These are phyloP conservation scores for Coemansia sp. DNA, from an alignment of 192 early-diverging fungal species.

Conservation along the genomic window DNA sequence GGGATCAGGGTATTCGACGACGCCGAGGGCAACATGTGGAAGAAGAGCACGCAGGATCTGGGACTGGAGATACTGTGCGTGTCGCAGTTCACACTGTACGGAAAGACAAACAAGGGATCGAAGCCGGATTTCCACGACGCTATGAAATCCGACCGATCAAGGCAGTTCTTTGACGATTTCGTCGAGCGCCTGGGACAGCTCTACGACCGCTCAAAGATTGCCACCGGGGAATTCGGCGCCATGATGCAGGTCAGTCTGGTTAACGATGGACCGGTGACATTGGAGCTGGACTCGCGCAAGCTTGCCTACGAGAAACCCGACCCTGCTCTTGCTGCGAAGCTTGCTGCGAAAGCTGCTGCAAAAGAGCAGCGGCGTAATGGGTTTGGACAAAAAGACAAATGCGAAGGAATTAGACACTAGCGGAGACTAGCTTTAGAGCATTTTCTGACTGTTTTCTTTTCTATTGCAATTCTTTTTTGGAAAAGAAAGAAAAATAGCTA, in stretches of 20 bases:
- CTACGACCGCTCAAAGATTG: constrained; percentile 67
- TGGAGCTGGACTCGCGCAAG: constrained; percentile 59
- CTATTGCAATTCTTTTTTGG: background rate
- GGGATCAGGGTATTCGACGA: constrained; percentile 78
- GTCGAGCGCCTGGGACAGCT: constrained; percentile 64
- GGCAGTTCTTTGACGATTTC: constrained; percentile 75
- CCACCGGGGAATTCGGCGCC: constrained; percentile 87
- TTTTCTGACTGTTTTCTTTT: background rate
- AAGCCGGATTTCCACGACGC: constrained; percentile 95
- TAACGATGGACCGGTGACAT: constrained; percentile 79
- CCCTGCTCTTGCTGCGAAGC: constrained; percentile 3
- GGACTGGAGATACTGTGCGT: constrained; percentile 80
- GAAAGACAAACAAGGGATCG: constrained; percentile 70
- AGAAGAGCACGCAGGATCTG: constrained; percentile 72
- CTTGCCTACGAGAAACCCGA: constrained; percentile 24
- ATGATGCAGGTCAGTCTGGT: constrained; percentile 93
- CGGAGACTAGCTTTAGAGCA: background rate
- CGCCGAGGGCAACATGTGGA: constrained; percentile 70
- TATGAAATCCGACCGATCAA: constrained; percentile 71
- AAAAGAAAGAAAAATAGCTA: background rate
- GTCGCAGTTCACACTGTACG: constrained; percentile 93
- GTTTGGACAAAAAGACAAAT: constrained; percentile 9
- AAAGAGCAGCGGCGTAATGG: constrained; percentile 33
- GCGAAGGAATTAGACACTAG: background rate
- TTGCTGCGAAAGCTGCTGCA: constrained; percentile 15